A percentile compares a stretch with the other conserved stretches of the same genome.
Evolutionary conservation across 768 basidiomycete genomes (phyloP).

Genomic region (Amanita pseudoporphyria): DNA sequence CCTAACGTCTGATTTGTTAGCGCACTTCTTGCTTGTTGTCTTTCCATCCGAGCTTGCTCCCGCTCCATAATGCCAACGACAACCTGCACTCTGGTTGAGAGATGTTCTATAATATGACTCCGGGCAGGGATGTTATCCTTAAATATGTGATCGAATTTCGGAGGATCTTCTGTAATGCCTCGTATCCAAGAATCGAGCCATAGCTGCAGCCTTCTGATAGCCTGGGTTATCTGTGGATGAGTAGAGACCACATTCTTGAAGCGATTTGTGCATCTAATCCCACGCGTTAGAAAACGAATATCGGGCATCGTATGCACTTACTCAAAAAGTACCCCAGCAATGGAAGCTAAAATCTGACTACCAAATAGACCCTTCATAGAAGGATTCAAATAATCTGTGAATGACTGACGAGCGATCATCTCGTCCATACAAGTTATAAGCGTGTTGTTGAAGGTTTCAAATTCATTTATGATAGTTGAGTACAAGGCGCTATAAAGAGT

Average conservation of each 20-base stretch:
- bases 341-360: conserved; percentile 32
- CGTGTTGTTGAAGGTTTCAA: conserved; percentile 28
- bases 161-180: conserved; percentile 26
- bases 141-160: conserved; percentile 39
- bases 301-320: conserved; percentile 19
- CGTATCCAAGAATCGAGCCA: conserved; percentile 42
- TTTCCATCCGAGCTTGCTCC: conserved; percentile 30
- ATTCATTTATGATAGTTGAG: conserved; percentile 33
- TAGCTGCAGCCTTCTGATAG: conserved; percentile 30
- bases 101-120: conserved; percentile 25
- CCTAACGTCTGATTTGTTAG: neutral
- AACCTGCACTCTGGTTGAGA: conserved; percentile 24
- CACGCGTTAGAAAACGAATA: conserved; percentile 10
- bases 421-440: conserved; percentile 31
- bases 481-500: conserved; percentile 31
- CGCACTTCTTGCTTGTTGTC: conserved; percentile 11
- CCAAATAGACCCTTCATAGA: conserved; percentile 20
- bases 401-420: conserved; percentile 26
- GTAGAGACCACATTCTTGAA: conserved; percentile 45
- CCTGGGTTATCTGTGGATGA: conserved; percentile 31
- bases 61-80: conserved; percentile 41
- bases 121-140: conserved; percentile 19
- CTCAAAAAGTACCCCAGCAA: conserved; percentile 43
- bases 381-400: conserved; percentile 18
- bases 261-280: conserved; percentile 39